These are phyloP conservation scores for Tulasnella sp. DNA, from an alignment of 768 basidiomycete genomes.

Conservation along the genomic window DNA sequence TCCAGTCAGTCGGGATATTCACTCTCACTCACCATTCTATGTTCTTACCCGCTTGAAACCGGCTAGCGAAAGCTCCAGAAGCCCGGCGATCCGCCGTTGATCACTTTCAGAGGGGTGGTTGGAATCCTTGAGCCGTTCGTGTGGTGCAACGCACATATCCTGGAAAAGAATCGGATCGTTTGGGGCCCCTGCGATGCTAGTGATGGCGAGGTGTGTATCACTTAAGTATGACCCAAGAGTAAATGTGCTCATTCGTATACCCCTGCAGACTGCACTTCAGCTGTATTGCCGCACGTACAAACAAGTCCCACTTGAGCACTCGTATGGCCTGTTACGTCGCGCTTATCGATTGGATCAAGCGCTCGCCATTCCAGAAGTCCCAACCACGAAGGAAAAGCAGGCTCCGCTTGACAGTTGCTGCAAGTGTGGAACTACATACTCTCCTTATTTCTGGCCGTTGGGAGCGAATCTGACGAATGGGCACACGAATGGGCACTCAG, in stretches of 20 bases:
- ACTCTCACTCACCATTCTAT: slow-evolving; percentile 2
- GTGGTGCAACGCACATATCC: slow-evolving; percentile 62
- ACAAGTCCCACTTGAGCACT: slow-evolving; percentile 52
- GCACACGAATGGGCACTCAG: slow-evolving; percentile 10
- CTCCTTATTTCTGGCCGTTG: slow-evolving; percentile 60
- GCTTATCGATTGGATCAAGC: slow-evolving; percentile 72
- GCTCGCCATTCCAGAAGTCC: slow-evolving; percentile 31
- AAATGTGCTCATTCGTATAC: too few species aligned
- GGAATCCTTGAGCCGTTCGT: slow-evolving; percentile 71
- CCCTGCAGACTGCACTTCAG: slow-evolving; percentile 73
- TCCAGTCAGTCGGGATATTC: slow-evolving; percentile 39
- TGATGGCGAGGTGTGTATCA: slow-evolving; percentile 53
- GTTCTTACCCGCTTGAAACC: background rate
- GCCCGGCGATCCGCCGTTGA: slow-evolving; percentile 49
- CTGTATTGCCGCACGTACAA: slow-evolving; percentile 81
- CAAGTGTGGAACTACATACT: slow-evolving; percentile 55
- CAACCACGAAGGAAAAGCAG: slow-evolving; percentile 21
- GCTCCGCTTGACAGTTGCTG: slow-evolving; percentile 31
- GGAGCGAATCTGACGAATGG: slow-evolving; percentile 21
- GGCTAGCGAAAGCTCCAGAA: slow-evolving; percentile 46
- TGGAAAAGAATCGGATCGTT: slow-evolving; percentile 13
- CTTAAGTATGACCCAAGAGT: too few species aligned
- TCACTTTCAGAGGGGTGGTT: slow-evolving; percentile 65
- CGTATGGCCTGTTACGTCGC: slow-evolving; percentile 81
- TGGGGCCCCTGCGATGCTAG: slow-evolving; percentile 40